Conservation (phyloP, 331 rosid genomes). For the Erythrophleum ivorense region DNA sequence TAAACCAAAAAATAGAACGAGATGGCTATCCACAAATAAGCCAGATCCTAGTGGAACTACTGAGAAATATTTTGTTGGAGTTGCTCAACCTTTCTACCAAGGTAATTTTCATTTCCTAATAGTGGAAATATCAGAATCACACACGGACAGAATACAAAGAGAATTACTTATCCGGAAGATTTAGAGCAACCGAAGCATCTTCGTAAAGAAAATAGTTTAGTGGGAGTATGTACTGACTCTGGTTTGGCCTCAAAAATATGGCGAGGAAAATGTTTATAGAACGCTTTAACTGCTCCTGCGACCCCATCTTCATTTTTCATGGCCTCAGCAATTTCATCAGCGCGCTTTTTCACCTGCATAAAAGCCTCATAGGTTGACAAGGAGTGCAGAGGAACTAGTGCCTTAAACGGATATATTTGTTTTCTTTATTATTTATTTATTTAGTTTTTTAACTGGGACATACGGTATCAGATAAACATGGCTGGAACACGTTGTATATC, state of each 20-base stretch:
- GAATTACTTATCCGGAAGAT: constrained; percentile 19
- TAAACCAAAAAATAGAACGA: not conserved
- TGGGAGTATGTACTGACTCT: constrained; percentile 9
- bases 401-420: not conserved
- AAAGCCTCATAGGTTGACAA: not conserved
- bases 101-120: too few relatives aligned
- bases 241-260: constrained; percentile 9
- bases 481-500: not conserved
- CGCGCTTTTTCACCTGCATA: constrained; percentile 71
- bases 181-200: constrained; percentile 57
- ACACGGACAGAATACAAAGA: not conserved
- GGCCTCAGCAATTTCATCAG: constrained; percentile 68
- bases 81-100: too few relatives aligned
- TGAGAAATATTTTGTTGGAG: too few relatives aligned
- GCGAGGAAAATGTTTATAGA: constrained; percentile 65
- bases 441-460: not conserved
- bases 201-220: constrained; percentile 32
- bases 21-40: not conserved
- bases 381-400: not conserved
- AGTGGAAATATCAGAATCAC: constrained; percentile 7
- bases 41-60: not conserved
- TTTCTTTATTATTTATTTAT: not conserved
- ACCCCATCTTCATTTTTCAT: constrained; percentile 89
- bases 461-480: constrained; percentile 22
- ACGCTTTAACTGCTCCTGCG: constrained; percentile 78